These are phyloP conservation scores for Pleurotus djamor DNA, from an alignment of 768 basidiomycete genomes.

Conservation along the genomic window DNA sequence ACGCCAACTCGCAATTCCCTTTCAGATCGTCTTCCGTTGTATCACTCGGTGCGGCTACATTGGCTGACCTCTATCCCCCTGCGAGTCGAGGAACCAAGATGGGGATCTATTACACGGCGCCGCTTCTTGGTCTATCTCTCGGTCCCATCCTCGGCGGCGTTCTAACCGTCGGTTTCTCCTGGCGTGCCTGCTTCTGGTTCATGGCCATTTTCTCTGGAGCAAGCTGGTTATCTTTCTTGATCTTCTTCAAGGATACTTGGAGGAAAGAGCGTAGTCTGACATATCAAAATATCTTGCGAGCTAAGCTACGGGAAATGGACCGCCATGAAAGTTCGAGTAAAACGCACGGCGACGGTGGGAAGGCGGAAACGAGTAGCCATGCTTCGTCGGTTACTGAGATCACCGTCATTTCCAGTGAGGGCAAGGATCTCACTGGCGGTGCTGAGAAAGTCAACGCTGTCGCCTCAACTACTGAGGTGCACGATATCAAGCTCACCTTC, in stretches of 20 bases:
- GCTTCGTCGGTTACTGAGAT: slow-evolving; percentile 7
- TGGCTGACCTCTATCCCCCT: slow-evolving; percentile 78
- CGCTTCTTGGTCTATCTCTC: slow-evolving; percentile 71
- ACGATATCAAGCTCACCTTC: slow-evolving; percentile 49
- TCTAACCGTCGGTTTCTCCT: slow-evolving; percentile 63
- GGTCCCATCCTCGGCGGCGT: slow-evolving; percentile 74
- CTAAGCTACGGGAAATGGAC: slow-evolving; percentile 17
- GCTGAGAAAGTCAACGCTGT: no score
- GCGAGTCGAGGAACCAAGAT: slow-evolving; percentile 75
- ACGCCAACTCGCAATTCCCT: no score
- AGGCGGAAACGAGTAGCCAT: slow-evolving; percentile 2
- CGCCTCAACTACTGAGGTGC: no score
- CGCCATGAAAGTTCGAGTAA: slow-evolving; percentile 37
- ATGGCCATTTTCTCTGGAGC: slow-evolving; percentile 60
- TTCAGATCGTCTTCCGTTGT: slow-evolving; percentile 69
- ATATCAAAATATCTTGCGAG: slow-evolving; percentile 62
- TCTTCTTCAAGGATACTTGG: slow-evolving; percentile 82
- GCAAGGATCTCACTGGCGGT: neutral
- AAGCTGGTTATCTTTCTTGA: slow-evolving; percentile 53
- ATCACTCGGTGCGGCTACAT: slow-evolving; percentile 71
- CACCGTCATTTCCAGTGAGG: neutral
- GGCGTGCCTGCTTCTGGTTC: slow-evolving; percentile 87
- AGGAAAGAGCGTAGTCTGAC: slow-evolving; percentile 79
- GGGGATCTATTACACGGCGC: slow-evolving; percentile 80
- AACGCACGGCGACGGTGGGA: slow-evolving; percentile 64